Conservation (phyloP, 345 rosid genomes). For the Eucalyptus erythrocorys region DNA sequence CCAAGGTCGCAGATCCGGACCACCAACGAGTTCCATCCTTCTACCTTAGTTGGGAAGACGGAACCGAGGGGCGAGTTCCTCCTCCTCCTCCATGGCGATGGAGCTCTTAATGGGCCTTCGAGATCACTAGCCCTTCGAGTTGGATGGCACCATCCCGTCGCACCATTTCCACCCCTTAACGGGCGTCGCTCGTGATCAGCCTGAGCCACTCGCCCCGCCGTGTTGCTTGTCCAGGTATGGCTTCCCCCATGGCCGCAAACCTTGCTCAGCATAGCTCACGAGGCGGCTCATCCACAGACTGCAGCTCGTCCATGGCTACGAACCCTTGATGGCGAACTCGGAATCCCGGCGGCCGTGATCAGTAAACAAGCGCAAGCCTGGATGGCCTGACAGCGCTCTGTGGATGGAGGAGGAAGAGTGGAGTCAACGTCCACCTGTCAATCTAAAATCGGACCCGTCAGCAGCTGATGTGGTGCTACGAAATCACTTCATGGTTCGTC, state of each 20-base stretch:
- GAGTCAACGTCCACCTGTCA: neutral
- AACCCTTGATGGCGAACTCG: neutral
- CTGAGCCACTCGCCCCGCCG: neutral
- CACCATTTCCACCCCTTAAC: neutral
- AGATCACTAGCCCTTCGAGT: neutral
- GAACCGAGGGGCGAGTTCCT: neutral
- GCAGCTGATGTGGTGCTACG: neutral
- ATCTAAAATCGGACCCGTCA: neutral
- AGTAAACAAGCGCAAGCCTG: neutral
- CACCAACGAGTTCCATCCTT: neutral
- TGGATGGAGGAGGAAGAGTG: neutral
- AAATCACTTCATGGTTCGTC: neutral
- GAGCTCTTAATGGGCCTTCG: neutral
- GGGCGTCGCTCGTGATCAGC: neutral
- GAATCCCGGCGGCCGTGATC: neutral
- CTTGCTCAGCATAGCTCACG: neutral
- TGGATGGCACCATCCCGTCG: neutral
- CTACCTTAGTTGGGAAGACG: neutral
- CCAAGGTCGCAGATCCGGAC: neutral
- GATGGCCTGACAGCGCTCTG: neutral
- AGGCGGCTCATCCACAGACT: neutral
- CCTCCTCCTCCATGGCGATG: neutral
- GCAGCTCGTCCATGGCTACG: neutral
- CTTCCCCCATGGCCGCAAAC: neutral
- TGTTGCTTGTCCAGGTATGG: neutral